Evolutionary conservation across 140 eudicot species (phyloP).

Genomic region (Stevia rebaudiana): DNA sequence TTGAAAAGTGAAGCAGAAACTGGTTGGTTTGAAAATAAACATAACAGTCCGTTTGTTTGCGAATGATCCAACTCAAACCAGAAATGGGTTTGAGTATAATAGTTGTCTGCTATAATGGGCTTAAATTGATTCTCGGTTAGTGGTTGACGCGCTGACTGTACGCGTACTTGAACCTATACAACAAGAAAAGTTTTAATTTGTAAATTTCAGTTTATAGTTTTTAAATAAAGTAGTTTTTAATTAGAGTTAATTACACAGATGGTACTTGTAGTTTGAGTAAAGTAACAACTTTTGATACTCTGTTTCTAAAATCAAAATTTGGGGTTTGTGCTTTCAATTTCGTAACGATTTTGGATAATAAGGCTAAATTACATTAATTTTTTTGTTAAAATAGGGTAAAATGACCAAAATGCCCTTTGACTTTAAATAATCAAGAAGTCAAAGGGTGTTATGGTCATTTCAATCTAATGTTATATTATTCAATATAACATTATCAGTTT

Average conservation of each 20-base stretch:
- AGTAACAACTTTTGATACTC: no score
- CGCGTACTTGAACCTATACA: slow-evolving; percentile 63
- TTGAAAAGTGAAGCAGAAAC: slow-evolving; percentile 30
- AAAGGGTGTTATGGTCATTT: no score
- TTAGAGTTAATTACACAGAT: no score
- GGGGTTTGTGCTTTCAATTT: no score
- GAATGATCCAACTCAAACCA: slow-evolving; percentile 90
- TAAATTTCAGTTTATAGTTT: not conserved
- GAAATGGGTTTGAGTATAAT: slow-evolving; percentile 43
- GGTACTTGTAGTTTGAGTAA: no score
- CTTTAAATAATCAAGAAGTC: no score
- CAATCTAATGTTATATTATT: slow-evolving; percentile 2
- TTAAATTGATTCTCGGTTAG: slow-evolving; percentile 52
- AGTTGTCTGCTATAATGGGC: slow-evolving; percentile 65
- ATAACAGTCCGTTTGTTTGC: slow-evolving; percentile 49
- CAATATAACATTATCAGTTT: not conserved
- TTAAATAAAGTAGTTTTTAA: not conserved
- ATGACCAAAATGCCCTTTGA: no score
- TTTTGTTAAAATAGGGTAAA: no score
- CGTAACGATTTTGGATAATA: no score
- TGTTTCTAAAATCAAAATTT: no score
- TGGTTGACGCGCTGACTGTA: slow-evolving; percentile 46
- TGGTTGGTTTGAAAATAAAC: slow-evolving; percentile 46
- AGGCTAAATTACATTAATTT: no score
- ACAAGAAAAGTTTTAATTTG: slow-evolving; percentile 1